Base-by-base conservation (phyloP, 2,329 filamentous ascomycete species). In the Myriosclerotinia scirpicola region DNA sequence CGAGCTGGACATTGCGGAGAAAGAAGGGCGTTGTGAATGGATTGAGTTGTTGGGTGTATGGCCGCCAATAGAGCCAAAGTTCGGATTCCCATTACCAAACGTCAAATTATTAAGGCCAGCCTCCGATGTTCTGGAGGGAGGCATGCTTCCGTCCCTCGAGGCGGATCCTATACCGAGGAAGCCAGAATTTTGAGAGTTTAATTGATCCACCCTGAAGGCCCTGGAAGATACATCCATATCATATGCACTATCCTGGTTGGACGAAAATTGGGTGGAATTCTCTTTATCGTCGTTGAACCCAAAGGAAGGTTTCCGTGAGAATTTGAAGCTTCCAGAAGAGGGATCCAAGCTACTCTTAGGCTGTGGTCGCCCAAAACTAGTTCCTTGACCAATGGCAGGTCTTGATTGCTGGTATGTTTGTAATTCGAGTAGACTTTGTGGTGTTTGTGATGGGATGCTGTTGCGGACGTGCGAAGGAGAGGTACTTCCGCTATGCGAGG, bases 381-480 rank as follows among this genome's bases (percentile, higher is more conserved):
- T 67, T 42, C 75, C 77, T 67, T 81, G 80, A n/a, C 79, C 80
- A 48, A 84, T 81, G 40, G 80, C 77, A 14, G 80, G 74, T n/a
- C 82, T 80, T 1, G 80, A 74, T 46, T 48, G 81, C 74, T 40
- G 79, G 76, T 69, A 79, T 76, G 79, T 82, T 54, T 79, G 76
- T 14, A 81, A 71, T 54, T 84, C 83, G 46, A 76, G 73, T 8
- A 81, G 72, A n/a, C 72, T 73, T 42, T 75, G 73, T 30, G 72
- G 67, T 22, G 75, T 72, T 1, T 76, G 72, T 69, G 75, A 77
- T 42, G 80, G 76, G 40, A 81, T 80, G 66, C 78, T 80, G 53
- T 84, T 80, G 68, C 85, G 82, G 44, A 81, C 81, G 66, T 84
- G 81, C 54, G 83, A 82, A 3, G 88, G 87, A 17, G 88, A 90